Base-by-base conservation (phyloP, 768 basidiomycete species). In the Serendipita sp. region DNA sequence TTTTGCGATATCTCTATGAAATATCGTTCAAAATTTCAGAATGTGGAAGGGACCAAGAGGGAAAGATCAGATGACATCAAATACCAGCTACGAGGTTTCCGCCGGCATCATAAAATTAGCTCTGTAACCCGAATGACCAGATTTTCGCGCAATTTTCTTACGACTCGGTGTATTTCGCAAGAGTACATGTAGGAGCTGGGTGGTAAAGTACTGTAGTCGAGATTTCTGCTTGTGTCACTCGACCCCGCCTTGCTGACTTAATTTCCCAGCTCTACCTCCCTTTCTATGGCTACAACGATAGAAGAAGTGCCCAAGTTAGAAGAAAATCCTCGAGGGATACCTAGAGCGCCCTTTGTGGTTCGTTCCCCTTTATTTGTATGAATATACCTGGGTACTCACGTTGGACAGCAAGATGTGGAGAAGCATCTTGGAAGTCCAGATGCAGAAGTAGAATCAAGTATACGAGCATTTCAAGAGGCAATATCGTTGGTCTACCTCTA, bases 281-380 rank as follows among this genome's bases (percentile, higher is more conserved):
- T n/a, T 8, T 51, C n/a, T 28, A 60, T 60, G 56, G 56, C 56
- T 35, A 32, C 56, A 28, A 4, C 34, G 8, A 37, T 8, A n/a
- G 30, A 60, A n/a, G 48, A 18, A 51, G n/a, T 18, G 8, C 8
- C 30, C 5, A 51, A 51, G n/a, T 8, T 51, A 18, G 78, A 83
- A 74, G 84, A 84, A 71, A 98, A 94, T 68, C 86, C 92, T 0
- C 79, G 95, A 63, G 95, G 95, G 3, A 98, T 98, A 63, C 95
- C 95, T 28, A 86, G 88, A 74, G 94, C 95, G 2, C 90, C 91
- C 0, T 99, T 99, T 71, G 86, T 98, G 63, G 94, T 95, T 68
- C 68, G 86, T 80, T 64, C 38, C n/a, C 35, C 18, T 46, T 24
- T n/a, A 32, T 48, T 30, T 18, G 10, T 35, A 41, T 63, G 2